These are phyloP conservation scores for Phytophthora capsici DNA, from an alignment of 352 stramenopile species.

Conservation along the genomic window DNA sequence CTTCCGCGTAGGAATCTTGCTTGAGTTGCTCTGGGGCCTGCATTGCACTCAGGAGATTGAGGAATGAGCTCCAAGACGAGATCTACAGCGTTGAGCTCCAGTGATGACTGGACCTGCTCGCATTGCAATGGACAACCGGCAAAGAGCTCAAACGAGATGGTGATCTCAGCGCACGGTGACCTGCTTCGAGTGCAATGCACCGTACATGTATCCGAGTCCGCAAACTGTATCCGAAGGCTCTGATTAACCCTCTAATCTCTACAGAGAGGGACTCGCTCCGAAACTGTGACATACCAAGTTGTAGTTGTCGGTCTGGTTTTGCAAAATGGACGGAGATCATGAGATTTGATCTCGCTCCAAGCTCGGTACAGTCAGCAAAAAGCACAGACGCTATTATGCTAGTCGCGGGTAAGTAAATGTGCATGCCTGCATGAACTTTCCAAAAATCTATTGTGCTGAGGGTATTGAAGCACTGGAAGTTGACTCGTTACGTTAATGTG, in stretches of 20 bases:
- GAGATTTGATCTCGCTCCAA: conserved; percentile 15
- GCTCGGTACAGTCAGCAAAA: conserved; percentile 13
- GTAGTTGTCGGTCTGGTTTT: conserved; percentile 22
- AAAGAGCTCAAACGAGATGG: conserved; percentile 23
- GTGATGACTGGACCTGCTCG: conserved; percentile 33
- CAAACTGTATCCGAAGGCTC: background rate
- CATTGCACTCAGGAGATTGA: conserved; percentile 28
- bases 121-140: conserved; percentile 24
- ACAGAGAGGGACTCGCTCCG: conserved; percentile 20
- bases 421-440: background rate
- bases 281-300: conserved; percentile 33
- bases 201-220: conserved; percentile 2
- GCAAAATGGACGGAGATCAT: conserved; percentile 5
- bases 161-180: conserved; percentile 16
- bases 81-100: background rate
- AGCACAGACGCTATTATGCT: conserved; percentile 2
- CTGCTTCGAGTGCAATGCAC: background rate
- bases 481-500: background rate
- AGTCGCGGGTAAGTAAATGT: background rate
- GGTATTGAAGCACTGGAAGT: background rate
- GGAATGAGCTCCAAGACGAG: conserved; percentile 23
- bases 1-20: conserved; percentile 33
- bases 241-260: conserved; percentile 35
- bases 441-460: background rate
- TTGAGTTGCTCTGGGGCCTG: conserved; percentile 40